Evolutionary conservation across 169 alveolate species (phyloP).

Genomic region (Plasmodium gallinaceum): DNA sequence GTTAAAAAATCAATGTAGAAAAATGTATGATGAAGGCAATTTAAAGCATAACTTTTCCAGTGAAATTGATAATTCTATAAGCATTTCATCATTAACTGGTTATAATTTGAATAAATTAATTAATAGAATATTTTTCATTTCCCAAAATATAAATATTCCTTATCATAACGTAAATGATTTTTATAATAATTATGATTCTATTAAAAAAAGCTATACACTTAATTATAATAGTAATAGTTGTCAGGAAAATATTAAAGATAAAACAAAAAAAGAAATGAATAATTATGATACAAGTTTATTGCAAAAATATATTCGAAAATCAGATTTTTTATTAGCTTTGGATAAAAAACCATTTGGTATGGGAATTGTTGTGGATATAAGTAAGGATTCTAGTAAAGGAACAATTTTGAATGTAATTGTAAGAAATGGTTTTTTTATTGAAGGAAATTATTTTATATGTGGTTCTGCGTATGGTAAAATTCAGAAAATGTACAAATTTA

Average conservation of each 20-base stretch:
- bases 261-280: slow-evolving; percentile 1
- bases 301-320: slow-evolving; percentile 80
- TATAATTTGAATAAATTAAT: slow-evolving; percentile 46
- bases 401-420: slow-evolving; percentile 80
- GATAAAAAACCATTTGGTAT: slow-evolving; percentile 81
- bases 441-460: slow-evolving; percentile 86
- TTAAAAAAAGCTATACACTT: neutral
- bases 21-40: slow-evolving; percentile 78
- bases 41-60: slow-evolving; percentile 70
- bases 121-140: slow-evolving; percentile 44
- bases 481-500: slow-evolving; percentile 80
- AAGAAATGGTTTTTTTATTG: slow-evolving; percentile 83
- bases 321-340: slow-evolving; percentile 81
- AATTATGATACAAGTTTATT: slow-evolving; percentile 15
- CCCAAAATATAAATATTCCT: slow-evolving; percentile 72
- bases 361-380: slow-evolving; percentile 82
- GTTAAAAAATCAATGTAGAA: slow-evolving; percentile 74
- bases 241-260: neutral
- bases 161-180: slow-evolving; percentile 34
- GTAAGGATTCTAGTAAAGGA: slow-evolving; percentile 81
- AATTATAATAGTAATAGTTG: neutral
- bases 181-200: slow-evolving; percentile 17
- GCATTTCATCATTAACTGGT: slow-evolving; percentile 82
- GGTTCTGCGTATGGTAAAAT: slow-evolving; percentile 87
- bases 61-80: slow-evolving; percentile 79